Evolutionary conservation across 495 filamentous ascomycete genomes (phyloP).

Genomic region (Podospora pseudoanserina): DNA sequence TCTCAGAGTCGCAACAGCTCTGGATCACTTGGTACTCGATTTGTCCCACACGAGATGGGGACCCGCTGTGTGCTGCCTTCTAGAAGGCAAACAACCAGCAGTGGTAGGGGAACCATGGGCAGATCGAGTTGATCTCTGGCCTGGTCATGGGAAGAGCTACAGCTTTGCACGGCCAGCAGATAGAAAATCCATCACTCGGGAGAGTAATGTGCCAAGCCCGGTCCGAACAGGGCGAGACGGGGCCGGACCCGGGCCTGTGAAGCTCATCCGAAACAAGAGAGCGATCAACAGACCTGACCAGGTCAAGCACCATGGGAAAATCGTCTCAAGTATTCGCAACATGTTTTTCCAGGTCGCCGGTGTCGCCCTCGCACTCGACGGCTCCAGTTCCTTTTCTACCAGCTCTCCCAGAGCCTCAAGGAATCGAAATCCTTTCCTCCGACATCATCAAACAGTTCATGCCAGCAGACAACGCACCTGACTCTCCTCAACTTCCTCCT

Average conservation of each 20-base stretch:
- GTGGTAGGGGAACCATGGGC: background rate
- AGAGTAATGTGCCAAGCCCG: slow-evolving; percentile 9
- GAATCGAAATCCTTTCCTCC: background rate
- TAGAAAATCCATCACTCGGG: background rate
- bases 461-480: background rate
- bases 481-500: background rate
- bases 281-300: background rate
- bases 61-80: background rate
- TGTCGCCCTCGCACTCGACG: background rate
- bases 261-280: slow-evolving; percentile 4
- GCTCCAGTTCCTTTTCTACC: background rate
- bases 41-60: background rate
- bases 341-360: background rate
- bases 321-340: slow-evolving; percentile 1
- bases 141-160: background rate
- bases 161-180: background rate
- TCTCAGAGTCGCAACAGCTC: background rate
- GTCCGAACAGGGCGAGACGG: slow-evolving; percentile 4
- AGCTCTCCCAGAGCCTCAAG: background rate
- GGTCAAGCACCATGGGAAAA: background rate
- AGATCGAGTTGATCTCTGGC: background rate
- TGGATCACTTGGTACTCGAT: background rate
- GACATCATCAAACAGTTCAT: background rate
- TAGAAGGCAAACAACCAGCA: background rate
- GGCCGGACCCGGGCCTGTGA: slow-evolving; percentile 7